Percentiles rank a stretch among this genome's conserved stretches.
These are phyloP conservation scores for Monilinia fructicola DNA, from an alignment of 2,329 filamentous ascomycete species.

Conservation along the genomic window DNA sequence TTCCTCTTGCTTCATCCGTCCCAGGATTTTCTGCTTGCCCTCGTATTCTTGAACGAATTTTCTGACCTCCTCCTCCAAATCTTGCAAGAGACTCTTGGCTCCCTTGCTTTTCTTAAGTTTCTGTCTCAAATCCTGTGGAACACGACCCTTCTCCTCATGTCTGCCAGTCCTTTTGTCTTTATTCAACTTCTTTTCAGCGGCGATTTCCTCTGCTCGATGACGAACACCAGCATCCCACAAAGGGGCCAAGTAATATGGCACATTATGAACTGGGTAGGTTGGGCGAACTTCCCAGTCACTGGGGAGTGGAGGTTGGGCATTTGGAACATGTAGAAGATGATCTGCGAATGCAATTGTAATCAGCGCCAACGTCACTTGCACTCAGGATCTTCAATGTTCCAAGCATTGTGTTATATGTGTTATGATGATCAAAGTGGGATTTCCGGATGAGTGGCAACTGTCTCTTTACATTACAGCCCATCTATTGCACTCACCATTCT, in stretches of 20 bases:
- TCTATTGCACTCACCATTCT: constrained; percentile 68
- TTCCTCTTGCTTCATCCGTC: constrained; percentile 33
- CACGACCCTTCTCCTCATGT: constrained; percentile 51
- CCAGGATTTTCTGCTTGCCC: constrained; percentile 37
- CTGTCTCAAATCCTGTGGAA: constrained; percentile 78
- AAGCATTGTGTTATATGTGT: constrained; percentile 25
- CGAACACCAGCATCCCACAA: constrained; percentile 72
- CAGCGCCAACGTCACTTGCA: constrained; percentile 16
- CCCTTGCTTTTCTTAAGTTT: constrained; percentile 77
- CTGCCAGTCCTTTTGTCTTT: constrained; percentile 35
- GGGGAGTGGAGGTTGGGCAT: constrained; percentile 77
- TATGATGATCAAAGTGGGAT: not conserved
- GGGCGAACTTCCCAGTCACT: constrained; percentile 81
- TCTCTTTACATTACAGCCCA: not conserved
- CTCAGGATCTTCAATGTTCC: constrained; percentile 23
- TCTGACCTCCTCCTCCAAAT: constrained; percentile 81
- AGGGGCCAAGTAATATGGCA: constrained; percentile 87
- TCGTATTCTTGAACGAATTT: constrained; percentile 67
- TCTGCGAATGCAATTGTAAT: constrained; percentile 52
- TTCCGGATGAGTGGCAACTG: not conserved
- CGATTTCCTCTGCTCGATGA: constrained; percentile 52
- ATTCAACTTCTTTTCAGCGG: constrained; percentile 44
- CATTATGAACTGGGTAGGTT: constrained; percentile 72
- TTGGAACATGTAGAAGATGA: constrained; percentile 80
- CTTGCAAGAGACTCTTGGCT: constrained; percentile 76